Evolutionary conservation across 257 asterid genomes (phyloP).

Genomic region (Lavandula angustifolia): DNA sequence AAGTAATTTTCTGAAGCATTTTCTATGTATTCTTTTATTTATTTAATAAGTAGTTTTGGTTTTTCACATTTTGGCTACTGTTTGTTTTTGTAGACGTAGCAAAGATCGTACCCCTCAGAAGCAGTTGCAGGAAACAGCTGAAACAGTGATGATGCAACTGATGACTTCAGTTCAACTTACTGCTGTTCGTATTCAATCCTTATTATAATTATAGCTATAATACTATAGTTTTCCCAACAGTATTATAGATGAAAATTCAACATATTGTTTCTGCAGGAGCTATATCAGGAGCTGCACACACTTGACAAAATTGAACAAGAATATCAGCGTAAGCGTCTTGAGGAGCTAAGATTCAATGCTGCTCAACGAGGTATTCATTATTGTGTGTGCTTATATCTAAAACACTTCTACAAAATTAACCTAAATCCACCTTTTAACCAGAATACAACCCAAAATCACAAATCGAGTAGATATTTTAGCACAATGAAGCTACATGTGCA

Average conservation of each 20-base stretch:
- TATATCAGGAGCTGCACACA: conserved; percentile 64
- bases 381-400: conserved; percentile 7
- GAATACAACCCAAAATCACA: neutral
- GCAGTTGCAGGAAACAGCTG: conserved; percentile 61
- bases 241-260: conserved; percentile 10
- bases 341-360: conserved; percentile 44
- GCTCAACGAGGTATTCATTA: conserved; percentile 52
- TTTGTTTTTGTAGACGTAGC: conserved; percentile 52
- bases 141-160: conserved; percentile 62
- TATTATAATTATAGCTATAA: neutral
- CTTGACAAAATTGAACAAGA: conserved; percentile 63
- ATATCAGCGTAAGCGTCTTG: conserved; percentile 47
- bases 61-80: conserved; percentile 11
- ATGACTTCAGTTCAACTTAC: conserved; percentile 68
- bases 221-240: conserved; percentile 15
- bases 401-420: neutral
- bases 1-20: conserved; percentile 51
- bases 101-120: conserved; percentile 62
- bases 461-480: neutral
- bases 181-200: conserved; percentile 61
- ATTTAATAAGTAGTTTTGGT: conserved; percentile 3
- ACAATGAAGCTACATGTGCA: neutral
- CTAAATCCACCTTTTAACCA: neutral
- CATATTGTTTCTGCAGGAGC: conserved; percentile 50
- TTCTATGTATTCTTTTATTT: conserved; percentile 2